Percentiles rank a stretch among this genome's conserved stretches.
phyloP scores from a whole-genome alignment of 495 filamentous ascomycete species.

The Penicillium simplicissimum region DNA sequence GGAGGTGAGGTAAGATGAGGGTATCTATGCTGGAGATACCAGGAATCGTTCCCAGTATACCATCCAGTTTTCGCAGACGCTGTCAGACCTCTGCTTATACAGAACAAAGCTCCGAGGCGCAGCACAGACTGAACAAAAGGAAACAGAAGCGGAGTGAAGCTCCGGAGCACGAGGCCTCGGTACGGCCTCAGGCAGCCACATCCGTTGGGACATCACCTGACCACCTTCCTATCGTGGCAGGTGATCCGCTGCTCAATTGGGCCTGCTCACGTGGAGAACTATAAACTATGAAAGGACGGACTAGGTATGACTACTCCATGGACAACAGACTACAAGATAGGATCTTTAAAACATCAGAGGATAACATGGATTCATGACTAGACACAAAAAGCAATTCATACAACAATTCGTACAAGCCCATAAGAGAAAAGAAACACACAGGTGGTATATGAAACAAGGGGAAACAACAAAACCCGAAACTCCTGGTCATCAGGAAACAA shows the following conservation, averaged over 20 bases:
- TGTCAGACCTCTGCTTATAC: conserved; percentile 14
- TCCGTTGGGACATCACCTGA: conserved; percentile 26
- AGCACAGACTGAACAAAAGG: conserved; percentile 13
- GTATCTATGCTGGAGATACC: conserved; percentile 15
- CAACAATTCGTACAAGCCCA: conserved; percentile 28
- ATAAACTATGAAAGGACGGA: background rate
- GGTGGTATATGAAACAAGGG: conserved; percentile 35
- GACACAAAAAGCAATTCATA: conserved; percentile 30
- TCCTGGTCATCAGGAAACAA: conserved; percentile 15
- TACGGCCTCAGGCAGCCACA: conserved; percentile 25
- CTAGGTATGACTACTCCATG: background rate
- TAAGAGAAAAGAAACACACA: conserved; percentile 15
- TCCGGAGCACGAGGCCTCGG: conserved; percentile 22
- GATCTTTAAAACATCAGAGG: conserved; percentile 8
- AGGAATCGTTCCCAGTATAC: conserved; percentile 11
- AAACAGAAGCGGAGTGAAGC: conserved; percentile 12
- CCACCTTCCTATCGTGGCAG: conserved; percentile 18
- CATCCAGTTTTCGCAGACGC: conserved; percentile 13
- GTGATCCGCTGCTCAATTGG: conserved; percentile 8
- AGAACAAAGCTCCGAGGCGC: conserved; percentile 17
- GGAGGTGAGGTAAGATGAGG: conserved; percentile 6
- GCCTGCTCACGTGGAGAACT: conserved; percentile 2
- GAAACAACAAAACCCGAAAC: conserved; percentile 20
- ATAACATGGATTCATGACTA: conserved; percentile 16
- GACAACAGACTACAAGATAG: background rate